Conservation (phyloP, 2,329 filamentous ascomycete genomes). For the Verticillium longisporum region DNA sequence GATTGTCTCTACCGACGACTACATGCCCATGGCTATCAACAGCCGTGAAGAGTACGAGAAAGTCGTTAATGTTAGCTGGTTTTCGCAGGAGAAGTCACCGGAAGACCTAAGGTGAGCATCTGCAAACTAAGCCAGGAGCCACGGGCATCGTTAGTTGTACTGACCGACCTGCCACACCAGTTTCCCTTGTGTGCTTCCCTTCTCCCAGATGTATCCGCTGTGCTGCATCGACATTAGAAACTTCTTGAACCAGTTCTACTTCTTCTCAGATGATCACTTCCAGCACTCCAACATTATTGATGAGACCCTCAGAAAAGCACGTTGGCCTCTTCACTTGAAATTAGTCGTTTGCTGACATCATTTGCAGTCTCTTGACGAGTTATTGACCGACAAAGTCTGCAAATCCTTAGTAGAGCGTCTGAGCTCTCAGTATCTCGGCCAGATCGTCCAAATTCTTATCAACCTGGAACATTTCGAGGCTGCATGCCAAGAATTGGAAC, state of each 20-base stretch:
- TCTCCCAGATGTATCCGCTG: constrained; percentile 97
- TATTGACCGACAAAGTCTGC: constrained; percentile 91
- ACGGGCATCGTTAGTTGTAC: background rate
- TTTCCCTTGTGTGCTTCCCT: constrained; percentile 92
- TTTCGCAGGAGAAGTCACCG: constrained; percentile 70
- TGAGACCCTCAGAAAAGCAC: constrained; percentile 73
- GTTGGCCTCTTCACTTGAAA: constrained; percentile 3
- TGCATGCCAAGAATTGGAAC: constrained; percentile 84
- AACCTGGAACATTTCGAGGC: constrained; percentile 96
- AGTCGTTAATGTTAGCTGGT: constrained; percentile 94
- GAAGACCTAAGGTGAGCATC: constrained; percentile 65
- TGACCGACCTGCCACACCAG: constrained; percentile 32
- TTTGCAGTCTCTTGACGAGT: constrained; percentile 74
- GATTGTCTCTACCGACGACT: constrained; percentile 87
- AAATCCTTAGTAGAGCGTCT: constrained; percentile 81
- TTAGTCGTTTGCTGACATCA: background rate
- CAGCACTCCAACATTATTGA: constrained; percentile 86
- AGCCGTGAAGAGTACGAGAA: constrained; percentile 89
- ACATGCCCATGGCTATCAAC: constrained; percentile 98
- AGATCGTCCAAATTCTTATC: constrained; percentile 97
- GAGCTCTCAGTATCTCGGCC: constrained; percentile 87
- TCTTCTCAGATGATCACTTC: constrained; percentile 95
- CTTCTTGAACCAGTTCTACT: constrained; percentile 96
- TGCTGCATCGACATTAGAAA: constrained; percentile 98
- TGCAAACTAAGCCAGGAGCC: background rate